These are phyloP conservation scores for Penicillium concentricum DNA, from an alignment of 2,329 filamentous ascomycete species.

Conservation along the genomic window DNA sequence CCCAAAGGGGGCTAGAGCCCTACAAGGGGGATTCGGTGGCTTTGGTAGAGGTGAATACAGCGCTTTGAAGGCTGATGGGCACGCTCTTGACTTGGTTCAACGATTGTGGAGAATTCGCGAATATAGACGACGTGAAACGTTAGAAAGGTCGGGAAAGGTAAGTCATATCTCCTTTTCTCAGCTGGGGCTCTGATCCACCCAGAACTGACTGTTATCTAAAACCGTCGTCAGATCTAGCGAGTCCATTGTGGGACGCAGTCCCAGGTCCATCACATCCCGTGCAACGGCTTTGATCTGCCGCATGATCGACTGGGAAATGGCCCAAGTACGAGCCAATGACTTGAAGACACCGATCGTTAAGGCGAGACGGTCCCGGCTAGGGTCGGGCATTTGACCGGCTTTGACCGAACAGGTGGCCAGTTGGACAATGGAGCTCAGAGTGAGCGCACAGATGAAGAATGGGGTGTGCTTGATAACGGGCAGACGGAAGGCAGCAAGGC, in stretches of 20 bases:
- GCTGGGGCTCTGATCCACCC: slow-evolving; percentile 30
- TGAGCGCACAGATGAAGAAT: slow-evolving; percentile 79
- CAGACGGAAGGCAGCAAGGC: slow-evolving; percentile 60
- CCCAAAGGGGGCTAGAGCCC: not conserved
- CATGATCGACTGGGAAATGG: slow-evolving; percentile 66
- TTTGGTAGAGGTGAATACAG: not conserved
- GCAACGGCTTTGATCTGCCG: slow-evolving; percentile 75
- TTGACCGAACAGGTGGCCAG: slow-evolving; percentile 71
- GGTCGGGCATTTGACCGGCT: slow-evolving; percentile 58
- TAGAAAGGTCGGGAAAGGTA: not conserved
- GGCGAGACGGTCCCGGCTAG: slow-evolving; percentile 66
- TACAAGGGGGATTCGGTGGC: not conserved
- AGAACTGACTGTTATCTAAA: slow-evolving; percentile 36
- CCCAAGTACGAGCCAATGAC: slow-evolving; percentile 68
- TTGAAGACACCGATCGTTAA: slow-evolving; percentile 76
- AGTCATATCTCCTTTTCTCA: slow-evolving; percentile 8
- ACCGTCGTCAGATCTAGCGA: slow-evolving; percentile 36
- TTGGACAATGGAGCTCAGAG: slow-evolving; percentile 76
- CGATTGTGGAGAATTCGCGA: not conserved
- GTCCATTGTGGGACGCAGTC: slow-evolving; percentile 38
- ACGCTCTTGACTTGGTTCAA: not conserved
- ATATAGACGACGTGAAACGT: not conserved
- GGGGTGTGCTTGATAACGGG: slow-evolving; percentile 73
- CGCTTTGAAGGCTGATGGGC: not conserved
- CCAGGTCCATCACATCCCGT: slow-evolving; percentile 63